Evolutionary conservation across 1,139 yeast species (phyloP).

Genomic region (Taphrina pruni): DNA sequence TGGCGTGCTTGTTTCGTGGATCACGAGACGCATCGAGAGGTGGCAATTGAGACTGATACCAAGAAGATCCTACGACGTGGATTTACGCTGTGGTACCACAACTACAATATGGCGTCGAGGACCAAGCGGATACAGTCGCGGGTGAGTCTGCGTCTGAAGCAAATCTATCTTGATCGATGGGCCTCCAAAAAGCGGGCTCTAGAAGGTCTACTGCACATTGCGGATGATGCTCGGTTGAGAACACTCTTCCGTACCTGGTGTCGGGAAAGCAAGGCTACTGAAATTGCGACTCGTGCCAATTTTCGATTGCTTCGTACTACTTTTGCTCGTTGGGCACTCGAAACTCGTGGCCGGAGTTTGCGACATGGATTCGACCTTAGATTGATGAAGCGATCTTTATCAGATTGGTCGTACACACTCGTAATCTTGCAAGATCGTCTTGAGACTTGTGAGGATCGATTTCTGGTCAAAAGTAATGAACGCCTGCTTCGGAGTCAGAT

Average conservation of each 20-base stretch:
- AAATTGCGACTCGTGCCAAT: neutral
- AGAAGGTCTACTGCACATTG: neutral
- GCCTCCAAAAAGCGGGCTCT: neutral
- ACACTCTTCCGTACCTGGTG: constrained; percentile 11
- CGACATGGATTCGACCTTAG: neutral
- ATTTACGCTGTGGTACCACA: neutral
- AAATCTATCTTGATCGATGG: neutral
- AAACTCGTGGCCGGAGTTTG: constrained; percentile 16
- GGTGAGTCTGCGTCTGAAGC: neutral
- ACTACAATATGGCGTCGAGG: neutral
- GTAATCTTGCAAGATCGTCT: constrained; percentile 10
- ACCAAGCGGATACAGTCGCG: neutral
- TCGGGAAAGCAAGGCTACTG: constrained; percentile 15
- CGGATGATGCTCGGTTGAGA: neutral
- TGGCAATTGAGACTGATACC: neutral
- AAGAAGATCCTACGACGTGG: neutral
- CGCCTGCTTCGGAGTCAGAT: neutral
- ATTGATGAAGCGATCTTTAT: neutral
- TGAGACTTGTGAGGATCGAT: neutral
- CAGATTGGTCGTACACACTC: constrained; percentile 6
- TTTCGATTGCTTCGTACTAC: neutral
- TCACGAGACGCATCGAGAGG: neutral
- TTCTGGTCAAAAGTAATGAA: neutral
- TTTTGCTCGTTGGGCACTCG: constrained; percentile 1
- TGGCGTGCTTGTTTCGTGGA: constrained; percentile 11